A percentile compares a stretch with the other conserved stretches of the same genome.
Evolutionary conservation across 1,284 basidiomycete genomes (phyloP).

Genomic region (Cryptococcus sp.): DNA sequence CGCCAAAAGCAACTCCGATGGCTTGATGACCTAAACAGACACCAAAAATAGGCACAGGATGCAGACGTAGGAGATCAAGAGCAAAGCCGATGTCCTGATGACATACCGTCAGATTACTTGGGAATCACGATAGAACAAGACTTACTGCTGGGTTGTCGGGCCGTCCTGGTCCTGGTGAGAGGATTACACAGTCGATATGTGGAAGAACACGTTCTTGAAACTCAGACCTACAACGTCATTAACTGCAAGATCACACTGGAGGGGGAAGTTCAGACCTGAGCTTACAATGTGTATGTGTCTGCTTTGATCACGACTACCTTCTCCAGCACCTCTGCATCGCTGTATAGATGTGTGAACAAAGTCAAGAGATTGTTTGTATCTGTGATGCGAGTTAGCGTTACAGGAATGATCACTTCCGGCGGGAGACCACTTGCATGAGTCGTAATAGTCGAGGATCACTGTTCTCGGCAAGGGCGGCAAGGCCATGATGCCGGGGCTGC

Average conservation of each 20-base stretch:
- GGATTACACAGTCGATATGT: conserved; percentile 52
- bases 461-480: conserved; percentile 46
- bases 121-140: background rate
- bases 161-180: conserved; percentile 53
- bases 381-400: no score
- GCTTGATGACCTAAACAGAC: conserved; percentile 94
- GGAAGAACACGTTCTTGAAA: conserved; percentile 45
- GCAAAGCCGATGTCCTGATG: conserved; percentile 51
- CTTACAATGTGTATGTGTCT: conserved; percentile 51
- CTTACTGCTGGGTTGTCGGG: conserved; percentile 47
- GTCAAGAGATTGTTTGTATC: conserved; percentile 55
- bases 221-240: conserved; percentile 34
- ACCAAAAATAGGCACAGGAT: conserved; percentile 50
- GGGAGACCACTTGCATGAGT: conserved; percentile 52
- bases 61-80: conserved; percentile 42
- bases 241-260: background rate
- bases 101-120: conserved; percentile 3
- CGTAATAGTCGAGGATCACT: conserved; percentile 54
- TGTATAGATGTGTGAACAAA: conserved; percentile 50
- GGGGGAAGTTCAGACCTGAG: background rate
- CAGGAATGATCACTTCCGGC: no score
- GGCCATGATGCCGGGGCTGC: background rate
- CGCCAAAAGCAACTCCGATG: conserved; percentile 76
- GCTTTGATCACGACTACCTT: conserved; percentile 53
- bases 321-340: conserved; percentile 44